A percentile compares a stretch with the other conserved stretches of the same genome.
Conservation (phyloP, 2,329 filamentous ascomycete genomes). For the Aspergillus sp. region DNA sequence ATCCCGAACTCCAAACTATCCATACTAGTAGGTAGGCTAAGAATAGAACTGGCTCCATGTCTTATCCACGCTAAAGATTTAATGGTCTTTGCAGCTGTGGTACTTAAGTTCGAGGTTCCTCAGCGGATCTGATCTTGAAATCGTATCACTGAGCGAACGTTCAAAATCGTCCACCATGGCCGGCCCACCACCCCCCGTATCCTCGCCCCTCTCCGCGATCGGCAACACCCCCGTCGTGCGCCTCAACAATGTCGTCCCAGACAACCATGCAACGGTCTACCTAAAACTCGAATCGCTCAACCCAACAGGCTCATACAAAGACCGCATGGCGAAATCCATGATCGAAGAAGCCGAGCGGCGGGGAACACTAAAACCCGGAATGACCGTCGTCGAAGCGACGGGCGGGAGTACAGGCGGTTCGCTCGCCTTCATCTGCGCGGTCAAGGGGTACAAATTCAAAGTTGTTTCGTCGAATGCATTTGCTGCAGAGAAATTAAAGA, state of each 20-base stretch:
- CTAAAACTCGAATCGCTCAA: conserved; percentile 86
- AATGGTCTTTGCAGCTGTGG: too few species aligned
- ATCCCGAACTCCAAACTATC: too few species aligned
- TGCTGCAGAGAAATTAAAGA: conserved; percentile 16
- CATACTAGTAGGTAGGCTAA: too few species aligned
- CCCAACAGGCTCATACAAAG: conserved; percentile 83
- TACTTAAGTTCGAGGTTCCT: too few species aligned
- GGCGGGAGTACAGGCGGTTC: conserved; percentile 73
- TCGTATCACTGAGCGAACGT: too few species aligned
- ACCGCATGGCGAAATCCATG: conserved; percentile 89
- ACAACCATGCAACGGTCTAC: conserved; percentile 80
- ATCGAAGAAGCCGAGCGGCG: conserved; percentile 85
- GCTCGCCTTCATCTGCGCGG: conserved; percentile 21
- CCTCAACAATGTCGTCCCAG: conserved; percentile 78
- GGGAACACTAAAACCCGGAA: conserved; percentile 86
- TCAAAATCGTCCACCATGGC: not conserved
- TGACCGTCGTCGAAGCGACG: conserved; percentile 91
- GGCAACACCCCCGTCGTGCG: conserved; percentile 85
- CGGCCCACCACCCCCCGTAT: not conserved
- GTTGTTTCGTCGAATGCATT: conserved; percentile 21
- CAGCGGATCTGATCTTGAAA: too few species aligned
- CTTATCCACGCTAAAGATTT: too few species aligned
- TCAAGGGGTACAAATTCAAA: conserved; percentile 20
- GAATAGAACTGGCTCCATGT: too few species aligned
- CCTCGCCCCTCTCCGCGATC: conserved; percentile 51